phyloP scores from a whole-genome alignment of 192 early-diverging fungal species.

The Piromyces finnis region DNA sequence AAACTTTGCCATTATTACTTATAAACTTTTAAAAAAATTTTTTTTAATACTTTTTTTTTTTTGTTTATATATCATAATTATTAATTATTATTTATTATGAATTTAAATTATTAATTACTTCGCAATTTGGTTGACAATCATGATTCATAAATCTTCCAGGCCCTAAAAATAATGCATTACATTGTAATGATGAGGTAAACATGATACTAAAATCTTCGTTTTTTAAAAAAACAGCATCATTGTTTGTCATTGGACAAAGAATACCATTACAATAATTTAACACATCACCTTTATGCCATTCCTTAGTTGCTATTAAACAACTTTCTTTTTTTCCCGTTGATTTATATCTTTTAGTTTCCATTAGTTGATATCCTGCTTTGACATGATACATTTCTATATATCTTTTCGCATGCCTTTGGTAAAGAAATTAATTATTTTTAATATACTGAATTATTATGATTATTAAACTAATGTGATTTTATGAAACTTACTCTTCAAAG shows the following conservation, averaged over 20 bases:
- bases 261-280: not conserved
- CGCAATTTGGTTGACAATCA: not conserved
- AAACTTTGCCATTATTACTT: constrained; percentile 5
- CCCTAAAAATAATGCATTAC: not conserved
- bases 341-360: not conserved
- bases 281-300: not conserved
- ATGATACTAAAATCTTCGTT: not conserved
- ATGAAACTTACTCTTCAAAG: not conserved
- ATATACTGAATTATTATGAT: no score
- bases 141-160: not conserved
- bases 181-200: not conserved
- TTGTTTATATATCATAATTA: no score
- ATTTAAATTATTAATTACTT: not conserved
- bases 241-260: not conserved
- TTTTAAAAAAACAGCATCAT: not conserved
- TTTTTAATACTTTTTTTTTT: not conserved
- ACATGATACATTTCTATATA: not conserved
- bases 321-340: not conserved
- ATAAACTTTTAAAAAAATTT: not conserved
- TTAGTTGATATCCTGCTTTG: not conserved
- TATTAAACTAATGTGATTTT: no score
- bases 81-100: not conserved
- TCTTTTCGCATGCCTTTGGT: not conserved
- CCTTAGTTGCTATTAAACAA: not conserved
- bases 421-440: no score